Base-by-base conservation (phyloP, 2,329 filamentous ascomycete genomes). In the Botryotinia globosa region DNA sequence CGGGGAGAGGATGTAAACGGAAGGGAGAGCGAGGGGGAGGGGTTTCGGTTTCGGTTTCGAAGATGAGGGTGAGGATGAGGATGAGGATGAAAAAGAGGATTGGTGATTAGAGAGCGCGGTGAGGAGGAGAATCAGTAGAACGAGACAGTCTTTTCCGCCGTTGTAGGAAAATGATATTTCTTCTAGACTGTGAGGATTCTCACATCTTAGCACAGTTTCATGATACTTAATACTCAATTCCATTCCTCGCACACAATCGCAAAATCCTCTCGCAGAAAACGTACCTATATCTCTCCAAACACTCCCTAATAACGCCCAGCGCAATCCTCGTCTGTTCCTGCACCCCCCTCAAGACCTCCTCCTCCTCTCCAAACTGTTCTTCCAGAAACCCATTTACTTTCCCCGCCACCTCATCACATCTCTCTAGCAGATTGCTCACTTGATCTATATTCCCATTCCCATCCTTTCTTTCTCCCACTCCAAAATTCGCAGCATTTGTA, bases 111-210 rank as follows among this genome's bases (percentile, higher is more conserved):
- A 78, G 72, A 80, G 80, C n/a, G 74, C 80, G 77, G 84, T 86
- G 74, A 91, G 90, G 77, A 98, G 90, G 80, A 97, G 93, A 76
- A 98, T 86, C 10, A 98, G 87, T 29, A 98, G 89, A 70, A 98
- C 94, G 29, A 98, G 91, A 79, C 95, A 98, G 86, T 98, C 96
- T 82, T 99, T 99, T 74, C 96, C 96, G 80, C 96, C 96, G 79
- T 99, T 99, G 84, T 98, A 99, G 72, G 95, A 97, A 76, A 98
- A 86, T 8, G 94, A 94, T 74, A 98, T 87, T 80, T 97, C 88
- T 73, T 91, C 87, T 75, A 92, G 87, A 73, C 93, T 96, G 78
- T 74, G 62, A 9, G 16, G 12, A 12, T 25, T 20, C n/a, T 10
- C 25, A 44, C 7, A 48, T 32, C 10, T 68, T 42, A 68, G 65